Base-by-base conservation (phyloP, 371 early-diverging fungal species). In the Mucor mucedo region DNA sequence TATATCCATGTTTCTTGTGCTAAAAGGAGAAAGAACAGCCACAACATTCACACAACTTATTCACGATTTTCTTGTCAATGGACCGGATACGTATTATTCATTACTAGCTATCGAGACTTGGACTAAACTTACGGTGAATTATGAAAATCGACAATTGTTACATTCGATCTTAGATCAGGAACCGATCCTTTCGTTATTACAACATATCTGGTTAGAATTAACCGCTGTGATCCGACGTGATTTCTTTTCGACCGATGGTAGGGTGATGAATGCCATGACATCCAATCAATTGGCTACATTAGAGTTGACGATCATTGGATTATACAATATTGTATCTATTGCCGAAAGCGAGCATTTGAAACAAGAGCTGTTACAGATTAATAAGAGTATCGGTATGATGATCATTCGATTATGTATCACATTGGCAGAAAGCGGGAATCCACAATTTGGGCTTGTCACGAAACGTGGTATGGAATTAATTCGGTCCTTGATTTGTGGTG, bases 71-170 rank as follows among this genome's bases (percentile, higher is more conserved):
- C 60, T 87, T 53, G 59, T 76, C 2, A 69, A 80, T 41, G 84
- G 84, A 0, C 78, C 78, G 7, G 84, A 87, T 45, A 85, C 87
- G 1, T 87, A 87, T 44, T 87, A 85, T 62, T 71, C 85, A 7
- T 63, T 81, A 21, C 60, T 87, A 52, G 80, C 87, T 1, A 74
- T 84, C 39, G 87, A 87, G 58, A 80, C 80, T 14, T 72, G 84
- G 73, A 80, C 84, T 6, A 87, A 87, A 53, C 60, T 87, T 8
- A 77, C 85, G 0, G 84, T 85, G 41, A 79, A 80, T 40, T 80
- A 85, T 39, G 84, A 83, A 16, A 87, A 87, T 55, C 81, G 84
- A 33, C 47, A 75, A 39, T 45, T 79, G 4, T 68, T 87, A 42
- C 71, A 80, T 6, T 61, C 70, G 2, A 73, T 83, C 4, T 70